Evolutionary conservation across 495 filamentous ascomycete species (phyloP), one percentile per base, ranked within the genome.

Genomic region (Sabuloglossum arenarium): DNA sequence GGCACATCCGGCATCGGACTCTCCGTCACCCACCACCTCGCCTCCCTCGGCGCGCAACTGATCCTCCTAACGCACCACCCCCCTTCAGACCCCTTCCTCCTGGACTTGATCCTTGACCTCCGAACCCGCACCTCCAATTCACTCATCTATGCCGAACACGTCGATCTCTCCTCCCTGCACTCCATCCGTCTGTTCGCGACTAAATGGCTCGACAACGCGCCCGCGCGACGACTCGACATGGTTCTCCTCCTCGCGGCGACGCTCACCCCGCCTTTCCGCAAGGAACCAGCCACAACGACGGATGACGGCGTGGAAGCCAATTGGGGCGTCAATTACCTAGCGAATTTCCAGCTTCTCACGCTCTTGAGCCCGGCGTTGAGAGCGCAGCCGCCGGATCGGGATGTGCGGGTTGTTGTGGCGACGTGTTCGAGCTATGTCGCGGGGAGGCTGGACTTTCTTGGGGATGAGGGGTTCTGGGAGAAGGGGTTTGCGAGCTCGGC

Each of bases 131-230:
- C 86, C n/a, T 75, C 76, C 11, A 99, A 97, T 72, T 73, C 88
- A 21, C 71, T 97, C 56, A 86, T 99, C 61, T 96, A 89, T 62
- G 88, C 93, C 56, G 91, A 99, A 66, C 84, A 93, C 65, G 86
- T 91, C 32, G 89, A 99, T 60, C 79, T 99, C 42, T 69, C 82
- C 27, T 89, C 84, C 12, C 72, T 97, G 19, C 78, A 95, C 63
- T 89, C 83, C 58, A 80, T 99, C 56, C 85, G 91, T 25, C 73
- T 80, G 57, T 99, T 99, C 64, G 91, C 91, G n/a, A 99, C 91
- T 1, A 88, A 88, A 70, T 99, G 93, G 88, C 84, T 97, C 61
- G 89, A 99, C 68, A 99, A 97, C 65, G 77, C 81, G 28, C 89
- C 93, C 0, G 84, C 88, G 23, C 79, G 91, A 37, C 78, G 91